Base-by-base conservation (phyloP, 176 grass and related monocot species). In the Chrysopogon serrulatus region DNA sequence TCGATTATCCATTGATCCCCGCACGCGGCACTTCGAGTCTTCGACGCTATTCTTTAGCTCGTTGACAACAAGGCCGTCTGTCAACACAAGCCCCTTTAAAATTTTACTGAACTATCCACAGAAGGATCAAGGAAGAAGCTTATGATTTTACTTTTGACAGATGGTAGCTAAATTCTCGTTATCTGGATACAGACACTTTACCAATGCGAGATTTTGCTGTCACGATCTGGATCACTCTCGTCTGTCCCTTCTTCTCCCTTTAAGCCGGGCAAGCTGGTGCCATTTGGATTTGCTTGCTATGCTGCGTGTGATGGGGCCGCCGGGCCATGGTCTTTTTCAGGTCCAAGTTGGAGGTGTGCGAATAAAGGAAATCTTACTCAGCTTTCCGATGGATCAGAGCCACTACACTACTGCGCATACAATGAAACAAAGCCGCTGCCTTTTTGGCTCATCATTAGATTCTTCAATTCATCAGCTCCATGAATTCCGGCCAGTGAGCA, bases 111-210 rank as follows among this genome's bases (percentile, higher is more conserved):
- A 49, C 4, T 5, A 17, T 80, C 56, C 56, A 34, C 57, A 32
- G 68, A 35, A 40, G 42, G 41, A 59, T 34, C 51, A 10, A 67
- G 11, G 74, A 13, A 21, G 74, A 13, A 21, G 17, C 23, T n/a
- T 36, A 86, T 86, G 67, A 64, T 86, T 79, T 79, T 33, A 71
- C 63, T 71, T 85, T 86, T 79, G 84, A 71, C 66, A 7, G 31
- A 44, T 37, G 39, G 39, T 60, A 16, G 51, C 10, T 15, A 48
- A 49, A 63, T 71, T 27, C 37, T 78, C 5, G 11, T 67, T 61
- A 62, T 74, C 44, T 80, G 84, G 84, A 80, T 34, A 12, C 26
- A 23, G 84, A 86, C 84, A 15, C 68, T 80, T 54, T 19, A 74
- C 77, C 84, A 33, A 18, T 32, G 43, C 68, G 6, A 86, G 32